Conservation (phyloP, 2,329 filamentous ascomycete genomes). For the Pseudocercospora ulei region DNA sequence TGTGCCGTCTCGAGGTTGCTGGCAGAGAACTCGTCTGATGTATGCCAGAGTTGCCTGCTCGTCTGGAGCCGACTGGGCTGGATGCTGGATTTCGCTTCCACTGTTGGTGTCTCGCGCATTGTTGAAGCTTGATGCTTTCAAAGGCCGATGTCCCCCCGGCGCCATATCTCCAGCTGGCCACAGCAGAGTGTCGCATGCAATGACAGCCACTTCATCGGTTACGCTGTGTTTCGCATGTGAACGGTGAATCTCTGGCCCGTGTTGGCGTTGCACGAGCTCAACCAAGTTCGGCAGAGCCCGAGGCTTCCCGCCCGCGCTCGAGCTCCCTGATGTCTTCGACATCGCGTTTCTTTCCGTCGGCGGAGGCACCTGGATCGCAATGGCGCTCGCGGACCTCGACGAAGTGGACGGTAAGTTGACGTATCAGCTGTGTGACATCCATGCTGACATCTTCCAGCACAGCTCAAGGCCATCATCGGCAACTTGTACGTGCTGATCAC, state of each 20-base stretch:
- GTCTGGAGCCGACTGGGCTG: constrained; percentile 29
- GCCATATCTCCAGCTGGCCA: constrained; percentile 16
- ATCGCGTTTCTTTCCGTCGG: too few relatives aligned
- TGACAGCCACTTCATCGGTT: not conserved
- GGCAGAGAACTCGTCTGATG: constrained; percentile 39
- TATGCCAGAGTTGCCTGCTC: constrained; percentile 71
- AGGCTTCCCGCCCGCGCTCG: too few relatives aligned
- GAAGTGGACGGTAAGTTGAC: constrained; percentile 29
- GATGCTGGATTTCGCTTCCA: too few relatives aligned
- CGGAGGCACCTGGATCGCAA: constrained; percentile 14
- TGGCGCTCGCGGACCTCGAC: constrained; percentile 30
- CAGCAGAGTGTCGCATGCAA: not conserved
- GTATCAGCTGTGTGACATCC: not conserved
- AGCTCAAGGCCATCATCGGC: constrained; percentile 53
- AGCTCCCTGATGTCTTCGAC: too few relatives aligned
- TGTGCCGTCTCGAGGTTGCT: constrained; percentile 14
- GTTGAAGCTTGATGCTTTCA: constrained; percentile 7
- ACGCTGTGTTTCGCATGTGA: too few relatives aligned
- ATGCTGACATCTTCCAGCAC: constrained; percentile 34
- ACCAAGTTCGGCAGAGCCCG: too few relatives aligned
- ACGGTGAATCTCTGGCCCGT: too few relatives aligned
- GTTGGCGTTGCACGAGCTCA: too few relatives aligned
- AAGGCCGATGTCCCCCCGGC: constrained; percentile 20
- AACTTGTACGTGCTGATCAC: constrained; percentile 52
- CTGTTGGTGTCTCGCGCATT: not conserved